A percentile compares a stretch with the other conserved stretches of the same genome.
These are phyloP conservation scores for Scolecobasidium constrictum DNA, from an alignment of 2,329 filamentous ascomycete genomes.

Conservation along the genomic window DNA sequence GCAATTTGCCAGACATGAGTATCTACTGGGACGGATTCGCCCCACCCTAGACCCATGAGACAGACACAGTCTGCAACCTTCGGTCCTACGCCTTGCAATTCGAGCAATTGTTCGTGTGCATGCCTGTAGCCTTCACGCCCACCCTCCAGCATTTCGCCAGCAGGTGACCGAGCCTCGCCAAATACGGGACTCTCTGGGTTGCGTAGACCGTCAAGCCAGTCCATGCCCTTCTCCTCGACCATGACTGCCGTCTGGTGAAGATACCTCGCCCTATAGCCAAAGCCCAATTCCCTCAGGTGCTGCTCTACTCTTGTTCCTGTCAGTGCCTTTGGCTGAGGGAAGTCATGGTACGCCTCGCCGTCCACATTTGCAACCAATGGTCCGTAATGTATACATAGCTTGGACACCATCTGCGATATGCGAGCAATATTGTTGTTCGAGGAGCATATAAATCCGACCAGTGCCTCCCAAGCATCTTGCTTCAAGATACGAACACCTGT, in stretches of 20 bases:
- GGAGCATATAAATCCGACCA: slow-evolving; percentile 93
- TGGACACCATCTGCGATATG: slow-evolving; percentile 94
- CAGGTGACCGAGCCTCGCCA: slow-evolving; percentile 31
- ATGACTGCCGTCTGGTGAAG: slow-evolving; percentile 75
- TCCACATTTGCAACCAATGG: slow-evolving; percentile 61
- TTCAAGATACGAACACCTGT: slow-evolving; percentile 83
- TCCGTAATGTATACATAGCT: slow-evolving; percentile 80
- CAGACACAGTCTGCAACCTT: slow-evolving; percentile 97
- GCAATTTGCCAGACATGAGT: slow-evolving; percentile 99
- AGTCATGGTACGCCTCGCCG: slow-evolving; percentile 70
- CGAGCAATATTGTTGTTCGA: slow-evolving; percentile 97
- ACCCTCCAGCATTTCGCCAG: slow-evolving; percentile 38
- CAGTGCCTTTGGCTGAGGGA: slow-evolving; percentile 67
- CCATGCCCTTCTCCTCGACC: slow-evolving; percentile 50
- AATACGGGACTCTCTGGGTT: slow-evolving; percentile 64
- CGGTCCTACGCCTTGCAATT: slow-evolving; percentile 79
- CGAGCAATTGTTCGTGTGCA: slow-evolving; percentile 70
- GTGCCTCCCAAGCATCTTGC: slow-evolving; percentile 91
- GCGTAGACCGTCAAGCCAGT: slow-evolving; percentile 67
- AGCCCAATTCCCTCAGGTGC: slow-evolving; percentile 71
- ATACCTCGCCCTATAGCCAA: slow-evolving; percentile 91
- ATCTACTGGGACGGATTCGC: slow-evolving; percentile 88
- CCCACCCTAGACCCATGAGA: slow-evolving; percentile 93
- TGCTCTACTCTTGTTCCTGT: slow-evolving; percentile 64
- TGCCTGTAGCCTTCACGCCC: slow-evolving; percentile 57